Evolutionary conservation across 306 rosid species (phyloP).

Genomic region (Erythrophleum fordii): DNA sequence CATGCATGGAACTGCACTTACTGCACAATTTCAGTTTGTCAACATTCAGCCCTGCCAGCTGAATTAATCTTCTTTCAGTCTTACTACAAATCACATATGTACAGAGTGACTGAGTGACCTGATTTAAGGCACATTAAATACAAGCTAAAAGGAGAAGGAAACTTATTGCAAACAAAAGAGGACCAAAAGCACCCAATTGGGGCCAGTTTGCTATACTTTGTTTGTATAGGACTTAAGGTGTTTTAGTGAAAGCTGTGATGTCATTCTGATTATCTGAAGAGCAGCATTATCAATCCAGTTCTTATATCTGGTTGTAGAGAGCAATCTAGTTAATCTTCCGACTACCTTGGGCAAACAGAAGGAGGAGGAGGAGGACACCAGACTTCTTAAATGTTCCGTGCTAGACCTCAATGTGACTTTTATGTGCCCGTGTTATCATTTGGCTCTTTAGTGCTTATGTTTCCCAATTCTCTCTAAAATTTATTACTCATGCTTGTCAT

Average conservation of each 20-base stretch:
- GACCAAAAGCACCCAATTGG: not conserved
- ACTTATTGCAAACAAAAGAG: not conserved
- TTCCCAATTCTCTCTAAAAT: not conserved
- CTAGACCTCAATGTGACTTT: slow-evolving; percentile 5
- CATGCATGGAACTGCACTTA: not conserved
- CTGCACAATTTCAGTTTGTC: too few species aligned
- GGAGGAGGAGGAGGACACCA: slow-evolving; percentile 9
- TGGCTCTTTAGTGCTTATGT: slow-evolving; percentile 9
- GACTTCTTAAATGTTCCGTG: not conserved
- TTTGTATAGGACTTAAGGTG: not conserved
- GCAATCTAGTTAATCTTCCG: not conserved
- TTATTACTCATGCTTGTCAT: slow-evolving; percentile 6
- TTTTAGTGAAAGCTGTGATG: not conserved
- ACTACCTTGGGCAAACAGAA: slow-evolving; percentile 24
- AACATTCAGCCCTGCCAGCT: too few species aligned
- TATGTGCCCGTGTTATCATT: not conserved
- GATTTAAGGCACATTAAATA: not conserved
- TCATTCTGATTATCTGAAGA: slow-evolving; percentile 15
- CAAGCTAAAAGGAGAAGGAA: not conserved
- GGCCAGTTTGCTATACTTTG: not conserved
- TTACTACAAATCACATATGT: not conserved
- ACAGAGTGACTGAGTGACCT: not conserved
- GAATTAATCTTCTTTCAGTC: not conserved
- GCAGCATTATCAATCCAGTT: not conserved
- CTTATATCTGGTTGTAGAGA: slow-evolving; percentile 15